These are phyloP conservation scores for Cornus florida DNA, from an alignment of 148 eudicot species.

Conservation along the genomic window DNA sequence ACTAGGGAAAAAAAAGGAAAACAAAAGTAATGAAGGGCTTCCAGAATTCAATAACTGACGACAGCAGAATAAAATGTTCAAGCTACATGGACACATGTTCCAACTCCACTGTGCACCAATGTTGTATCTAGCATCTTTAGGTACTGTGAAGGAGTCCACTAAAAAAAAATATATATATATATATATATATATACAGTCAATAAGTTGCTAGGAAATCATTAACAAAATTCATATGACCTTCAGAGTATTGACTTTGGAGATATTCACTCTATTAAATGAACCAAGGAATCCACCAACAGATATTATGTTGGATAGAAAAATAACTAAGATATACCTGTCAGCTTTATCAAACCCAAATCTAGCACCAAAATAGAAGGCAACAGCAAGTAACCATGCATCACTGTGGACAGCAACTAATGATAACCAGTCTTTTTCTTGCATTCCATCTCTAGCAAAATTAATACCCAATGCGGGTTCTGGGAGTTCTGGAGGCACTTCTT, in stretches of 20 bases:
- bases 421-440: conserved; percentile 25
- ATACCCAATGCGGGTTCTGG: conserved; percentile 24
- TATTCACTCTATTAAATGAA: neutral
- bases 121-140: neutral
- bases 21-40: neutral
- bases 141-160: neutral
- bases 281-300: neutral
- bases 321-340: conserved; percentile 5
- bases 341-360: conserved; percentile 24
- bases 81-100: neutral
- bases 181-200: neutral
- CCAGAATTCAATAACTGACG: neutral
- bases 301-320: neutral
- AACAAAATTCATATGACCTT: neutral
- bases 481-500: conserved; percentile 17
- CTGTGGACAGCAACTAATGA: conserved; percentile 21
- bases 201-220: neutral
- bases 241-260: neutral
- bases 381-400: conserved; percentile 22
- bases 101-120: neutral
- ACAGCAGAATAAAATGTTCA: neutral
- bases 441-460: conserved; percentile 23
- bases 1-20: no score
- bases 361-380: conserved; percentile 28
- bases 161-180: no score